These are phyloP conservation scores for Colletotrichum zoysiae DNA, from an alignment of 2,329 filamentous ascomycete genomes.

Conservation along the genomic window DNA sequence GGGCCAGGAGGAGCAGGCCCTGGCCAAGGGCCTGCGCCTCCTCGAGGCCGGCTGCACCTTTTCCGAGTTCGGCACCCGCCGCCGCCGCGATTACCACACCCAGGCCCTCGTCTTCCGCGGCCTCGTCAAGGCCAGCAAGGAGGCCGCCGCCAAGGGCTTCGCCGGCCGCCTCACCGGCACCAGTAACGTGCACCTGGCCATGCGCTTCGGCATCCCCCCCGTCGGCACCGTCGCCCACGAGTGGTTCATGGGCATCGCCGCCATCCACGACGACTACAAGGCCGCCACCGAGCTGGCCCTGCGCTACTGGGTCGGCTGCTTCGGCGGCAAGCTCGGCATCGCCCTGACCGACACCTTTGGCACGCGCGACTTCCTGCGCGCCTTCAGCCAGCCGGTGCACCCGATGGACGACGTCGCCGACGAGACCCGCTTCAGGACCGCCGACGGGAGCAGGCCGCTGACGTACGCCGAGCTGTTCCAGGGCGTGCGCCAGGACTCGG, in stretches of 20 bases:
- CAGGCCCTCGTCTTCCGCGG: constrained; percentile 93
- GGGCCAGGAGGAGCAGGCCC: constrained; percentile 87
- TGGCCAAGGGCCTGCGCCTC: constrained; percentile 81
- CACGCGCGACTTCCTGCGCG: constrained; percentile 86
- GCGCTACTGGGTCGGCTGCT: constrained; percentile 90
- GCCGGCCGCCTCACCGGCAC: constrained; percentile 85
- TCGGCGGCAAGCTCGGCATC: constrained; percentile 86
- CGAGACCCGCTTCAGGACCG: constrained; percentile 55
- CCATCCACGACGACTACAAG: constrained; percentile 87
- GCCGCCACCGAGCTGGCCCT: constrained; percentile 87
- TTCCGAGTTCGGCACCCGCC: constrained; percentile 92
- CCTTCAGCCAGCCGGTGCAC: constrained; percentile 77
- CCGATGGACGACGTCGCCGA: constrained; percentile 55
- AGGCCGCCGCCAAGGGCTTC: constrained; percentile 73
- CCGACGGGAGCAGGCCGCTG: constrained; percentile 55
- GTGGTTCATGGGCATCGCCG: constrained; percentile 99
- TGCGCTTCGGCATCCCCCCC: constrained; percentile 87
- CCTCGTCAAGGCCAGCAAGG: constrained; percentile 81
- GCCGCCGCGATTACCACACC: constrained; percentile 93
- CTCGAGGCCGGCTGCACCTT: constrained; percentile 87
- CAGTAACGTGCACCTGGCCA: constrained; percentile 96
- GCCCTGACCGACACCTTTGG: constrained; percentile 97
- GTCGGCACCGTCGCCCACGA: constrained; percentile 94
- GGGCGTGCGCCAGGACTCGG: constrained; percentile 91
- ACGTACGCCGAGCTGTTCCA: constrained; percentile 87